Evolutionary conservation across 768 basidiomycete species (phyloP).

Genomic region (Tulasnella calospora): DNA sequence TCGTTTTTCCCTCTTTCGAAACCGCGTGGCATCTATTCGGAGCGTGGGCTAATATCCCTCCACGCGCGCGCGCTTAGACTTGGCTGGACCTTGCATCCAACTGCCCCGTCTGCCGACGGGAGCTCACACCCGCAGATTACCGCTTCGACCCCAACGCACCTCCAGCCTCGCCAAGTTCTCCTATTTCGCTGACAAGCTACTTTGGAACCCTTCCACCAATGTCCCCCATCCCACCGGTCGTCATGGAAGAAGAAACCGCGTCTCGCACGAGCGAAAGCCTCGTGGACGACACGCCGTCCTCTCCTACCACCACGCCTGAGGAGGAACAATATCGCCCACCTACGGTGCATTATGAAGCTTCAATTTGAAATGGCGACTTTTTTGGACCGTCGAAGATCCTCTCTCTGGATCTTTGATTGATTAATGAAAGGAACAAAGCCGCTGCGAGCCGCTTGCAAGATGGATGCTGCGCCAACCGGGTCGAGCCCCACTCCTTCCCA

Average conservation of each 20-base stretch:
- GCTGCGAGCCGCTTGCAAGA: too few species aligned
- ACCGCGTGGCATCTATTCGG: background rate
- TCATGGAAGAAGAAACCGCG: background rate
- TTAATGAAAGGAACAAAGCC: too few species aligned
- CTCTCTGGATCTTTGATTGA: too few species aligned
- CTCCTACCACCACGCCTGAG: background rate
- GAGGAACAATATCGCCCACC: too few species aligned
- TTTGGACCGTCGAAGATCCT: too few species aligned
- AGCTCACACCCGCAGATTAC: slow-evolving; percentile 17
- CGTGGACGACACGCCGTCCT: background rate
- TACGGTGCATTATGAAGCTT: background rate
- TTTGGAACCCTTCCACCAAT: background rate
- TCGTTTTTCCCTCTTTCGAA: too few species aligned
- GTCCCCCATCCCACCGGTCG: background rate
- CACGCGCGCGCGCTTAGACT: background rate
- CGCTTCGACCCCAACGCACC: slow-evolving; percentile 16
- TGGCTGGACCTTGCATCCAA: slow-evolving; percentile 20
- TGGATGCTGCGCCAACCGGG: too few species aligned
- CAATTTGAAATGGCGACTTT: background rate
- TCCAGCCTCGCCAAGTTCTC: background rate
- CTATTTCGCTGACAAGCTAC: background rate
- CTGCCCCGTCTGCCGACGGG: slow-evolving; percentile 22
- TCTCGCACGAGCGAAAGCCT: background rate
- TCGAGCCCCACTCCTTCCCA: too few species aligned
- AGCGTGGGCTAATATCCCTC: background rate